A percentile compares a stretch with the other conserved stretches of the same genome.
Evolutionary conservation across 2,329 filamentous ascomycete species (phyloP).

Genomic region (Fusarium miscanthi): DNA sequence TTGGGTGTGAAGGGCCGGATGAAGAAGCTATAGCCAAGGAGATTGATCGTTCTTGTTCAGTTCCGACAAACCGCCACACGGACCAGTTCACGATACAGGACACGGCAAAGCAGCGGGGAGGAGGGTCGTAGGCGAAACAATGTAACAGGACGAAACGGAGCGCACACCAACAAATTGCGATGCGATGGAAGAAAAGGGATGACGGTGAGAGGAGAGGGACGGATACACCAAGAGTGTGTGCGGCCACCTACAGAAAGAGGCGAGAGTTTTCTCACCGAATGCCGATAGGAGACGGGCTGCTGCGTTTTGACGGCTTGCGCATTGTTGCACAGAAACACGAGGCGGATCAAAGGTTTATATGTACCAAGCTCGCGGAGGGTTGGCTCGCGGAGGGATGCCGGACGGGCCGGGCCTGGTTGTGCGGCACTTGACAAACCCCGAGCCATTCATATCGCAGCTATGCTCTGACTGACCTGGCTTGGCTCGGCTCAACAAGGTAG

Average conservation of each 20-base stretch:
- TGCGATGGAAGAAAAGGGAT: background rate
- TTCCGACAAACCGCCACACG: slow-evolving; percentile 1
- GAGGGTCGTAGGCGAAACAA: background rate
- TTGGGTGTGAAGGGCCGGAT: background rate
- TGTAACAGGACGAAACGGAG: background rate
- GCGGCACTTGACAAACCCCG: slow-evolving; percentile 3
- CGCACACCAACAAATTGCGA: background rate
- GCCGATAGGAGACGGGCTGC: slow-evolving; percentile 18
- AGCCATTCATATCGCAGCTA: background rate
- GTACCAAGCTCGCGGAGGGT: slow-evolving; percentile 3
- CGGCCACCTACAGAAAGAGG: slow-evolving; percentile 32
- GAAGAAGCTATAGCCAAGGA: slow-evolving; percentile 27
- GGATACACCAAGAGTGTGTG: slow-evolving; percentile 1
- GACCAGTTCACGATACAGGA: slow-evolving; percentile 7
- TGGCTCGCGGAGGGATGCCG: slow-evolving; percentile 22
- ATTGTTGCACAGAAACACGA: slow-evolving; percentile 14
- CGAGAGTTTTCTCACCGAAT: slow-evolving; percentile 36
- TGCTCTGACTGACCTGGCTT: background rate
- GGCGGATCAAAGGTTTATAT: slow-evolving; percentile 37
- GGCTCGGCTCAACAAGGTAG: background rate
- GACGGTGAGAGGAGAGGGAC: slow-evolving; percentile 8
- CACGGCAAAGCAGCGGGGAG: background rate
- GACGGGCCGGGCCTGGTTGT: slow-evolving; percentile 36
- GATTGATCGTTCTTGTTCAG: slow-evolving; percentile 19
- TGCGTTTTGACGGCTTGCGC: slow-evolving; percentile 30